Base-by-base conservation (phyloP, 2,329 filamentous ascomycete genomes). In the Aspergillus ruber region DNA sequence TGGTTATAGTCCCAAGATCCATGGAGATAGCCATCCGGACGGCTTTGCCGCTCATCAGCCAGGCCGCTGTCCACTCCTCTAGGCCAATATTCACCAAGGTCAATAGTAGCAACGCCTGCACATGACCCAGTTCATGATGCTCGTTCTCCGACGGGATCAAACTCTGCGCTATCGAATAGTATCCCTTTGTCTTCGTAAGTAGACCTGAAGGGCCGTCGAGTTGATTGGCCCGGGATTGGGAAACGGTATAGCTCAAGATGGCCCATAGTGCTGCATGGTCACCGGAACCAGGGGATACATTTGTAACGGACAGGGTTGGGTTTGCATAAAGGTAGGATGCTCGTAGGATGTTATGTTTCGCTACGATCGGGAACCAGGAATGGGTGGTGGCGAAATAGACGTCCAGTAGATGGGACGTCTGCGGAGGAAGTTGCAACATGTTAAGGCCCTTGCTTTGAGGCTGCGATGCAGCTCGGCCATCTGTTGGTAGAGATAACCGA, bases 331-430 rank as follows among this genome's bases (percentile, higher is more conserved):
- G 70, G 56, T 81, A 82, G n/a, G 76, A 78, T 3, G 74, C 68
- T 48, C 76, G 77, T 13, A 81, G 64, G 7, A 81, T 70, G 47
- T 76, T 74, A 52, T 81, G 76, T 57, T 79, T 81, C 43, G 79
- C 75, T 21, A 76, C 69, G n/a, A 82, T 74, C 0, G 80, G 80
- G 25, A 83, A 72, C 79, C 80, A 83, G 21, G 73, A 74, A 53
- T 82, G 78, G 0, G 77, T 80, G 47, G 75, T 74, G 0, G 77
- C 73, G 52, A 81, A 81, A 54, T 81, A 82, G 9, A 75, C 67
- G 55, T 82, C 78, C 32, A 82, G 63, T 6, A 81, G 63, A 13
- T 70, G 68, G 59, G 78, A 78, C 7, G 76, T 71, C 46, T 77
- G 71, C 21, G 66, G 55, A 10, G 79, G 79, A 9, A 82, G 66